These are phyloP conservation scores for Pseudopithomyces chartarum DNA, from an alignment of 2,329 filamentous ascomycete genomes.

Conservation along the genomic window DNA sequence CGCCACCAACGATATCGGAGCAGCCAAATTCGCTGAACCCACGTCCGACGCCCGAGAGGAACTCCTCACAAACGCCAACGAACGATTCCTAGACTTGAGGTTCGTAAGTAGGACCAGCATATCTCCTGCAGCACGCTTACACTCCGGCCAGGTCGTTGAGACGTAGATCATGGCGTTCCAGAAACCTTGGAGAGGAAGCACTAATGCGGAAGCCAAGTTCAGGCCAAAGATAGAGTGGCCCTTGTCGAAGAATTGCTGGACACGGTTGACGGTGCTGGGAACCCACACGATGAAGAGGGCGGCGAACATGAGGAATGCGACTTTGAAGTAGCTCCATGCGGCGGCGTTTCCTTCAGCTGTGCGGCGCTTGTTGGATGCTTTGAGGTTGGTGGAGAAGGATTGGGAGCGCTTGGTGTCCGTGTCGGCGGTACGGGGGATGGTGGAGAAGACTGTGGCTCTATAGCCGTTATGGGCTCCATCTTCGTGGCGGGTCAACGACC, in stretches of 20 bases:
- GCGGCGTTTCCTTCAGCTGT: slow-evolving; percentile 58
- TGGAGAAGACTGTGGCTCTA: slow-evolving; percentile 17
- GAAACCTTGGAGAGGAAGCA: slow-evolving; percentile 80
- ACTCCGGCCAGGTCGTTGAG: slow-evolving; percentile 35
- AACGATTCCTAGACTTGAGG: background rate
- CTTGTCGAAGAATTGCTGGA: slow-evolving; percentile 69
- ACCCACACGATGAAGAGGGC: slow-evolving; percentile 77
- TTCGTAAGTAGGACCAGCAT: slow-evolving; percentile 2
- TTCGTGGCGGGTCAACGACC: background rate
- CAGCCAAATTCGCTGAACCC: background rate
- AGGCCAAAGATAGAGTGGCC: slow-evolving; percentile 57
- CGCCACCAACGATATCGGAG: background rate
- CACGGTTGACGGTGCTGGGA: slow-evolving; percentile 76
- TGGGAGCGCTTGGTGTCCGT: slow-evolving; percentile 1
- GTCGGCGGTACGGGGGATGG: slow-evolving; percentile 3
- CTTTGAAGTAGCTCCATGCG: slow-evolving; percentile 72
- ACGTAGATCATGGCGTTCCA: slow-evolving; percentile 84
- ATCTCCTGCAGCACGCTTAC: slow-evolving; percentile 23
- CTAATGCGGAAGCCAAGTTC: slow-evolving; percentile 72
- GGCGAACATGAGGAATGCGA: slow-evolving; percentile 72
- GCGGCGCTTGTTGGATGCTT: slow-evolving; percentile 9
- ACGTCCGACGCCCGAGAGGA: background rate
- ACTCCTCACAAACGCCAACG: background rate
- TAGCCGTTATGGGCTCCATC: slow-evolving; percentile 8
- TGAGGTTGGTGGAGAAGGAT: slow-evolving; percentile 7